Conservation (phyloP, 371 early-diverging fungal species). For the Phascolomyces articulosus region DNA sequence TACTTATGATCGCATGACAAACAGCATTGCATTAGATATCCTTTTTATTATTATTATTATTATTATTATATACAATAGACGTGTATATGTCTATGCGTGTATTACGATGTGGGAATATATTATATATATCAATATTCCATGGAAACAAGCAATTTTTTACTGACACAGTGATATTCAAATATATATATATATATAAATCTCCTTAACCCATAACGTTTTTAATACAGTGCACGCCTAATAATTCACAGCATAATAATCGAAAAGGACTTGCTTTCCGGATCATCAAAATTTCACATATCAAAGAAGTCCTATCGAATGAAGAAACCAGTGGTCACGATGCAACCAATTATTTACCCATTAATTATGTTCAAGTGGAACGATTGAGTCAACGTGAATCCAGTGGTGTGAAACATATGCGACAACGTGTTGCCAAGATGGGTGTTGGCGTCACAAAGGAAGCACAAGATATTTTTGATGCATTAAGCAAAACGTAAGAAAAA, state of each 20-base stretch:
- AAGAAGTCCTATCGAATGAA: slow-evolving; percentile 53
- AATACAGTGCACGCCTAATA: slow-evolving; percentile 21
- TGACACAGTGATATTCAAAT: too few species aligned
- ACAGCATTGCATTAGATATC: slow-evolving; percentile 73
- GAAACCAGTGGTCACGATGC: slow-evolving; percentile 31
- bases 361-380: slow-evolving; percentile 54
- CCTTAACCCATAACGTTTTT: too few species aligned
- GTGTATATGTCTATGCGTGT: neutral
- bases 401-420: slow-evolving; percentile 57
- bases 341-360: slow-evolving; percentile 17
- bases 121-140: too few species aligned
- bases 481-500: slow-evolving; percentile 73
- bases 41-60: slow-evolving; percentile 26
- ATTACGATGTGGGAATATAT: slow-evolving; percentile 9
- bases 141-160: too few species aligned
- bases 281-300: slow-evolving; percentile 62
- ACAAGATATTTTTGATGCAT: slow-evolving; percentile 82
- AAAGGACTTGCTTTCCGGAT: slow-evolving; percentile 53
- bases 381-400: slow-evolving; percentile 67
- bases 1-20: slow-evolving; percentile 63
- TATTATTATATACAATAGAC: neutral
- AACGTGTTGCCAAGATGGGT: slow-evolving; percentile 72
- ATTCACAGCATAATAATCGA: slow-evolving; percentile 13
- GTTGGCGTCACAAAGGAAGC: slow-evolving; percentile 80
- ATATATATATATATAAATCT: too few species aligned